Percentiles rank a stretch among this genome's conserved stretches.
phyloP scores from a whole-genome alignment of 768 basidiomycete species.

The Mycena metata region DNA sequence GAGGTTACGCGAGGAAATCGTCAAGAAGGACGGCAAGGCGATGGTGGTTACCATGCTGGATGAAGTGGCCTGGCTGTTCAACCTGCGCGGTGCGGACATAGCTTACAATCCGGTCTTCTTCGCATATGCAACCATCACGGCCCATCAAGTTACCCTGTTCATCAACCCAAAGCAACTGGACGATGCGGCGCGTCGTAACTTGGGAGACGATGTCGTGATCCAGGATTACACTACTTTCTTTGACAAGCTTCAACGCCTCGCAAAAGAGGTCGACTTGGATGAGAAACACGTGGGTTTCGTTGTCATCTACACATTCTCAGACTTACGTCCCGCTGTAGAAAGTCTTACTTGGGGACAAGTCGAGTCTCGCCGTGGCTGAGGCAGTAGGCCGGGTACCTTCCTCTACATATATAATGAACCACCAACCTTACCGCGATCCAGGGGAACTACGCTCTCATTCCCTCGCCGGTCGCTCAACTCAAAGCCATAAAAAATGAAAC shows the following conservation, averaged over 20 bases:
- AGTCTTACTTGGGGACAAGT: slow-evolving; percentile 81
- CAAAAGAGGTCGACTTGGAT: slow-evolving; percentile 49
- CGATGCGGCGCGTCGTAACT: slow-evolving; percentile 55
- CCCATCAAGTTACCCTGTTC: slow-evolving; percentile 74
- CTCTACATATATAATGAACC: background rate
- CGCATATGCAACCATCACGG: slow-evolving; percentile 86
- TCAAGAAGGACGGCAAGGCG: slow-evolving; percentile 74
- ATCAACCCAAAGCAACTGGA: slow-evolving; percentile 69
- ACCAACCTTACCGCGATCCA: slow-evolving; percentile 38
- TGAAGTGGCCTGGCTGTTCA: slow-evolving; percentile 95
- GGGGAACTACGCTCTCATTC: slow-evolving; percentile 71
- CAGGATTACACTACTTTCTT: slow-evolving; percentile 80
- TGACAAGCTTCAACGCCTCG: slow-evolving; percentile 68
- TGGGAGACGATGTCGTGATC: slow-evolving; percentile 75
- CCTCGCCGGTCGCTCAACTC: slow-evolving; percentile 83
- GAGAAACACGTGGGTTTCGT: slow-evolving; percentile 49
- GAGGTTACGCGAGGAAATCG: slow-evolving; percentile 73
- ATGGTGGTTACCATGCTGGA: slow-evolving; percentile 91
- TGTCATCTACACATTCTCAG: background rate
- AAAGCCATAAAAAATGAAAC: slow-evolving; percentile 85
- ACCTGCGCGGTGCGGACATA: slow-evolving; percentile 93
- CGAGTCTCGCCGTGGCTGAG: slow-evolving; percentile 85
- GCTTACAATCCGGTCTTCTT: slow-evolving; percentile 94
- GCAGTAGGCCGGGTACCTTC: slow-evolving; percentile 76
- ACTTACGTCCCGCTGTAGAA: slow-evolving; percentile 59